A percentile compares a stretch with the other conserved stretches of the same genome.
Evolutionary conservation across 176 grass and related monocot genomes (phyloP).

Genomic region (Juncus inflexus): DNA sequence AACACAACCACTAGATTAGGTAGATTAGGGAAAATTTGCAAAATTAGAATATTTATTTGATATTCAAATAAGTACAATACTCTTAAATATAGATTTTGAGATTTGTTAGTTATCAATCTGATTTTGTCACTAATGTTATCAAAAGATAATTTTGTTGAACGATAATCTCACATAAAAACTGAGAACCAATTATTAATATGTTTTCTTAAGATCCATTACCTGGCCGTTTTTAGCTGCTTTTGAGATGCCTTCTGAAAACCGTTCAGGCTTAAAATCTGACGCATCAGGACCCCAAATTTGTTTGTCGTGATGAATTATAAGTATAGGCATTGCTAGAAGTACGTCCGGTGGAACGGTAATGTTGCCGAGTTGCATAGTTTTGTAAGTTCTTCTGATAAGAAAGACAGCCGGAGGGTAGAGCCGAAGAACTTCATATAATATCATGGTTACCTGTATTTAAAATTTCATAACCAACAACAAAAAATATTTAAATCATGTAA

Average conservation of each 20-base stretch:
- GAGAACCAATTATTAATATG: no score
- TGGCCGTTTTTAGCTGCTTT: slow-evolving; percentile 24
- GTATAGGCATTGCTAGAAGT: slow-evolving; percentile 27
- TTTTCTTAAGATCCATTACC: no score
- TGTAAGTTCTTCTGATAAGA: slow-evolving; percentile 38
- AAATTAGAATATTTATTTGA: no score
- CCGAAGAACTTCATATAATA: slow-evolving; percentile 71
- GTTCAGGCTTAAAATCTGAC: slow-evolving; percentile 36
- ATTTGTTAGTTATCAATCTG: no score
- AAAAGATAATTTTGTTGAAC: no score
- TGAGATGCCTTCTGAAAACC: slow-evolving; percentile 36
- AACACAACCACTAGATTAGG: no score
- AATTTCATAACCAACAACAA: no score
- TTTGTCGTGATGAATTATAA: slow-evolving; percentile 28
- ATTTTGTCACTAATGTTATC: no score
- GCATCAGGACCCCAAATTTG: slow-evolving; percentile 42
- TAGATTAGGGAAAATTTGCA: no score
- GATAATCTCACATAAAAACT: no score
- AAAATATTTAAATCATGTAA: neutral
- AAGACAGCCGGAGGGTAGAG: slow-evolving; percentile 37
- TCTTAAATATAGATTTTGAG: no score
- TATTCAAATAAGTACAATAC: no score
- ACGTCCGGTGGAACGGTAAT: slow-evolving; percentile 50
- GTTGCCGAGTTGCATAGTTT: slow-evolving; percentile 42
- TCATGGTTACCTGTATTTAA: slow-evolving; percentile 48